Base-by-base conservation (phyloP, 192 early-diverging fungal species). In the Linnemannia hyalina region DNA sequence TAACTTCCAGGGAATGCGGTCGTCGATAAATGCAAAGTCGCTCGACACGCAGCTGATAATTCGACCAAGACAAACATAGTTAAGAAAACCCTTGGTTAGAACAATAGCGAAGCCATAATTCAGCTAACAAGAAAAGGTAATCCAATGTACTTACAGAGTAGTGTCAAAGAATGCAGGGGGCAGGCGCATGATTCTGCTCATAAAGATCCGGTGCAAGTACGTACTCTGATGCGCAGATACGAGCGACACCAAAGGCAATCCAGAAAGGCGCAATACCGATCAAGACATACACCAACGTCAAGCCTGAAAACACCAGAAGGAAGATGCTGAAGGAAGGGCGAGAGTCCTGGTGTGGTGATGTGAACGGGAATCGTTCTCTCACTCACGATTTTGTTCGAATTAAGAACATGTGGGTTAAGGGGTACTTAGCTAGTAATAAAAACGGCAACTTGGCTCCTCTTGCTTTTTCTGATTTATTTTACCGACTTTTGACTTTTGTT, bases 11-110 rank as follows among this genome's bases (percentile, higher is more conserved):
- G 70, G 41, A 3, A 82, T 23, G 38, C 76, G 75, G 20, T 77
- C 76, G 16, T 82, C 81, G 13, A 82, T 74, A 3, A 72, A 72
- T 6, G n/a, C 23, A 41, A 82, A 40, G 40, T 82, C 81, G 47
- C 75, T 77, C 6, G 81, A 77, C 57, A 93, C 90, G 10, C 91
- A 89, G 78, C 93, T 95, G 63, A 95, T 89, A n/a, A 95, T 90
- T 38, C 94, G 92, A 38, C 94, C 94, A 36, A 91, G 74, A 16
- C 96, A 95, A 22, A 93, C 6, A 32, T 40, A 35, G n/a, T 35
- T 3, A 22, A 4, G 26, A 55, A 20, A 13, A 2, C 26, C 1
- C 16, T 65, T 15, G 23, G 13, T 44, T 65, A 46, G 63, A 77
- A 63, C 9, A 46, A 20, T 1, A 26, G 63, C 8, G 69, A 23